phyloP scores from a whole-genome alignment of 23 red algal species.

The Chondrus crispus region DNA sequence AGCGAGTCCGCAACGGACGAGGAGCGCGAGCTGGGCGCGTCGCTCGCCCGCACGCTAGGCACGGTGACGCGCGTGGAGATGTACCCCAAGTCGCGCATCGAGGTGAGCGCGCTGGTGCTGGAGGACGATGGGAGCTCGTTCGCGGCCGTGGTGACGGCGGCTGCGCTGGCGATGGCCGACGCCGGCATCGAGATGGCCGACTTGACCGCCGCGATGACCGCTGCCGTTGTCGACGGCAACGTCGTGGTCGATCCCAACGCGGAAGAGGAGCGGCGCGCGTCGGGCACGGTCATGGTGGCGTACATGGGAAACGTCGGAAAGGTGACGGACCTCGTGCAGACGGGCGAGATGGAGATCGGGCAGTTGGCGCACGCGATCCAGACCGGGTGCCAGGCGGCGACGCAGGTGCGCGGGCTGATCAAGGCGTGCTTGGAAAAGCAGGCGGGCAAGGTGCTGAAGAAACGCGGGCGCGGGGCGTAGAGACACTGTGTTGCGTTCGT shows the following conservation, averaged over 20 bases:
- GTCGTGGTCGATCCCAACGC: constrained; percentile 43
- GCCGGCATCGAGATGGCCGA: constrained; percentile 62
- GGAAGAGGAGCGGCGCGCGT: constrained; percentile 21
- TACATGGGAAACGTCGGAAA: constrained; percentile 16
- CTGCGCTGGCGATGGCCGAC: constrained; percentile 56
- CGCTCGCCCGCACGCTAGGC: constrained; percentile 18
- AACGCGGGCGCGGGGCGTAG: neutral
- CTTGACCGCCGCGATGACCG: constrained; percentile 17
- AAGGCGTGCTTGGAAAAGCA: constrained; percentile 33
- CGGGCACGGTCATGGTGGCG: constrained; percentile 25
- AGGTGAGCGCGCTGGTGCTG: constrained; percentile 52
- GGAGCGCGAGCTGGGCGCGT: constrained; percentile 36
- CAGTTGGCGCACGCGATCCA: constrained; percentile 41
- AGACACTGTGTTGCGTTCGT: neutral
- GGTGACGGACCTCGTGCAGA: constrained; percentile 38
- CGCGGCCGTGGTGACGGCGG: constrained; percentile 42
- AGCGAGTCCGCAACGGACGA: constrained; percentile 31
- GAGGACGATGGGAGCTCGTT: constrained; percentile 55
- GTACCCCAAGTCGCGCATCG: constrained; percentile 61
- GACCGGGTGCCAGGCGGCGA: constrained; percentile 4
- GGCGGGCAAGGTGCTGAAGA: constrained; percentile 31
- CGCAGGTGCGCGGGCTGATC: constrained; percentile 50
- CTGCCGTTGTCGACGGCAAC: constrained; percentile 27
- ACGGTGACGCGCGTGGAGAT: constrained; percentile 10
- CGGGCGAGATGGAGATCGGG: constrained; percentile 44